Percentiles rank a stretch among this genome's conserved stretches.
Conservation (phyloP, 2,329 filamentous ascomycete species). For the Botrytis paeoniae region DNA sequence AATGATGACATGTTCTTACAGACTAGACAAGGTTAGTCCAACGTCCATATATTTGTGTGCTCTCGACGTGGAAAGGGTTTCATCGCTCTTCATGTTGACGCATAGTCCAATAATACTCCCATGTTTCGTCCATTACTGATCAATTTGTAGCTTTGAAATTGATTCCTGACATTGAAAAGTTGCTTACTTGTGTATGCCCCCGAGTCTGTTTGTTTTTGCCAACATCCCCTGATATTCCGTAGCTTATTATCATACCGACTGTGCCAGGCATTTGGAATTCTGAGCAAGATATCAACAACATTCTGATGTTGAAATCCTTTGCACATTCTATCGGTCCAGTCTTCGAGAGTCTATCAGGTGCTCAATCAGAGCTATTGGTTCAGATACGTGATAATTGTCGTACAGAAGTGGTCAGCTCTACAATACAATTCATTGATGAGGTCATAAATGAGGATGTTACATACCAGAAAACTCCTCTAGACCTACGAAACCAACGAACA, state of each 20-base stretch:
- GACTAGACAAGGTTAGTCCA: conserved; percentile 59
- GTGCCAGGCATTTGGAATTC: conserved; percentile 64
- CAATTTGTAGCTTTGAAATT: conserved; percentile 59
- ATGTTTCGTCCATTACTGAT: not conserved
- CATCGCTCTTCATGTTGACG: not conserved
- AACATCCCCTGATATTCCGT: conserved; percentile 26
- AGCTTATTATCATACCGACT: conserved; percentile 75
- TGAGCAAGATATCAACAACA: conserved; percentile 80
- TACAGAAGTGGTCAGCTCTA: conserved; percentile 56
- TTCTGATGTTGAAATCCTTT: conserved; percentile 84
- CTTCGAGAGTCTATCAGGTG: conserved; percentile 63
- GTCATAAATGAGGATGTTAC: conserved; percentile 78
- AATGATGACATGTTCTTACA: conserved; percentile 84
- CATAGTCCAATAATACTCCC: not conserved
- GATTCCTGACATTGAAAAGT: conserved; percentile 75
- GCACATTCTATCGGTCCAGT: conserved; percentile 65
- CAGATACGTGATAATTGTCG: conserved; percentile 69
- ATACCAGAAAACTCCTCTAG: conserved; percentile 75
- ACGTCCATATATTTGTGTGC: not conserved
- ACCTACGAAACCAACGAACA: conserved; percentile 82
- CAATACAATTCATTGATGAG: conserved; percentile 62
- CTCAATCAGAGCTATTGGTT: conserved; percentile 60
- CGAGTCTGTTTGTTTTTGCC: not conserved
- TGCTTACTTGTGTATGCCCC: conserved; percentile 65
- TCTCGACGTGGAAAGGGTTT: not conserved